Percentiles rank a stretch among this genome's conserved stretches.
Evolutionary conservation across 495 filamentous ascomycete genomes (phyloP).

Genomic region (Lasiosphaeria ovina): DNA sequence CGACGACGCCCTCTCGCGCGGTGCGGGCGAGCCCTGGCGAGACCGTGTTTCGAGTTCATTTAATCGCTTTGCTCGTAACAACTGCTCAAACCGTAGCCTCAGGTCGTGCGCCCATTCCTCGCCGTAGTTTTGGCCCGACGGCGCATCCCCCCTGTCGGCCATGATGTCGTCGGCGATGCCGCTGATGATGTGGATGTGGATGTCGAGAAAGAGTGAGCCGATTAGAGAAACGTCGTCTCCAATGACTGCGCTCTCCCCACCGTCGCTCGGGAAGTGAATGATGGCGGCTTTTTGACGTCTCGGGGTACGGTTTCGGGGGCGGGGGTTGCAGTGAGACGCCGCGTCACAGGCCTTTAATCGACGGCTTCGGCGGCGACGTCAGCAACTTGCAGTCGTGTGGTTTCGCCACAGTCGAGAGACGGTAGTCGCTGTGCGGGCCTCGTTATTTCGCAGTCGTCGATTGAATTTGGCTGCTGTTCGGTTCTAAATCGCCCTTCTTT

Average conservation of each 20-base stretch:
- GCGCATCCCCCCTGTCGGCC: slow-evolving; percentile 23
- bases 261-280: slow-evolving; percentile 6
- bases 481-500: background rate
- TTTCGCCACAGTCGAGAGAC: slow-evolving; percentile 9
- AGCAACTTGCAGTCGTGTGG: slow-evolving; percentile 11
- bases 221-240: slow-evolving; percentile 5
- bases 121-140: slow-evolving; percentile 37
- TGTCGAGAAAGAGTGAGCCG: slow-evolving; percentile 11
- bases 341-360: slow-evolving; percentile 9
- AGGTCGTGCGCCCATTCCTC: slow-evolving; percentile 55
- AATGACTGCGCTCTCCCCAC: slow-evolving; percentile 8
- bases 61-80: slow-evolving; percentile 74
- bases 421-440: too few species aligned
- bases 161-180: slow-evolving; percentile 16
- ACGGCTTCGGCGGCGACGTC: slow-evolving; percentile 15
- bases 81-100: slow-evolving; percentile 66
- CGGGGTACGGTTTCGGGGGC: background rate
- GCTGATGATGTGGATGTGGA: slow-evolving; percentile 5
- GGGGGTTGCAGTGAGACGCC: background rate
- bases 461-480: slow-evolving; percentile 12
- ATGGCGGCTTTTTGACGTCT: background rate
- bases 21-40: slow-evolving; percentile 52
- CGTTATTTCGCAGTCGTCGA: background rate
- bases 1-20: slow-evolving; percentile 45
- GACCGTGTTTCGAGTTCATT: slow-evolving; percentile 65